Evolutionary conservation across 2,329 filamentous ascomycete species (phyloP).

Genomic region (Calonectria henricotiae): DNA sequence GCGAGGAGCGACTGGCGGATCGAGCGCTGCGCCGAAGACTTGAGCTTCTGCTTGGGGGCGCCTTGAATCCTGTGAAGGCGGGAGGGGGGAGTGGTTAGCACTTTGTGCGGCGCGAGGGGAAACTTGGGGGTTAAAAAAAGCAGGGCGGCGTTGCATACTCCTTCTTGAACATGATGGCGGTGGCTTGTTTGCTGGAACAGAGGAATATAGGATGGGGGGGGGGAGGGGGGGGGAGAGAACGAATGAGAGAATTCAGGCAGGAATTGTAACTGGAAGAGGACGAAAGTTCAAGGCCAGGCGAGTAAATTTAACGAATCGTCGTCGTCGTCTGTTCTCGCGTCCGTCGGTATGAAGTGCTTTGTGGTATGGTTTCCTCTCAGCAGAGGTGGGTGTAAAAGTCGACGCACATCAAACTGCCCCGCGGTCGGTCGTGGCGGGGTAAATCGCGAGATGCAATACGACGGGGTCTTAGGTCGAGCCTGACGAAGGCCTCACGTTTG

Average conservation of each 20-base stretch:
- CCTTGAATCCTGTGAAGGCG: conserved; percentile 75
- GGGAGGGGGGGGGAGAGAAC: not conserved
- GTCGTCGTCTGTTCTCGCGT: conserved; percentile 6
- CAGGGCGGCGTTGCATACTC: conserved; percentile 72
- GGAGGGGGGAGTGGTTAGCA: conserved; percentile 40
- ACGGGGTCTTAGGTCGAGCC: conserved; percentile 9
- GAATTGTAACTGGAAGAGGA: conserved; percentile 19
- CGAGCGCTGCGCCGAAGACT: conserved; percentile 92
- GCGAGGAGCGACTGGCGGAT: conserved; percentile 87
- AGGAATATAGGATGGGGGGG: not conserved
- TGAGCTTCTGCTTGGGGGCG: conserved; percentile 94
- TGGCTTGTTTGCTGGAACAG: conserved; percentile 30
- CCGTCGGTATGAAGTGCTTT: not conserved
- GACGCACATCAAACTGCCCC: conserved; percentile 47
- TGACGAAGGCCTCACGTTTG: conserved; percentile 14
- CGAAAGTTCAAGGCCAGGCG: not conserved
- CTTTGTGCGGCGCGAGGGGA: conserved; percentile 13
- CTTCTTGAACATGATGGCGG: conserved; percentile 88
- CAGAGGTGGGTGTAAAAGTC: conserved; percentile 47
- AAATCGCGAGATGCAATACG: conserved; percentile 54
- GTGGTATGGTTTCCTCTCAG: conserved; percentile 25
- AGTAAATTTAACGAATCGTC: not conserved
- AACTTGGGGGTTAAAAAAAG: conserved; percentile 12
- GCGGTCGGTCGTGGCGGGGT: conserved; percentile 52
- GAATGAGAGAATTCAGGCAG: not conserved